Percentiles rank a stretch among this genome's conserved stretches.
Evolutionary conservation across 1,284 basidiomycete genomes (phyloP).

Genomic region (Ceratobasidium theobromae): DNA sequence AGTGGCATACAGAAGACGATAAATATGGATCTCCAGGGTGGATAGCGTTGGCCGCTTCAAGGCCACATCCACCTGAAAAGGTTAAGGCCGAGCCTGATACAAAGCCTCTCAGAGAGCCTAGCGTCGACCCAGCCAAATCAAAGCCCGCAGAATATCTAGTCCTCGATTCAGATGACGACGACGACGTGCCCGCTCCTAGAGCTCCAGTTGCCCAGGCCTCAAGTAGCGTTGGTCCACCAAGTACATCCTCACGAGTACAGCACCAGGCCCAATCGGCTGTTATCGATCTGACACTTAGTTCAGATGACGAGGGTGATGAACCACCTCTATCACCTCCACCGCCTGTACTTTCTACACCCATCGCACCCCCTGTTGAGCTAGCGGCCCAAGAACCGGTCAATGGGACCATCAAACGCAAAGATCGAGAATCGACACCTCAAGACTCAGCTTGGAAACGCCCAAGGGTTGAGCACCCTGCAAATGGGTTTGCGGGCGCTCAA

Average conservation of each 20-base stretch:
- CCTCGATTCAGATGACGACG: slow-evolving; percentile 71
- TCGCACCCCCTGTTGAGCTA: not conserved
- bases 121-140: slow-evolving; percentile 36
- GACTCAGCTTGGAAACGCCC: slow-evolving; percentile 66
- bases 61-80: slow-evolving; percentile 49
- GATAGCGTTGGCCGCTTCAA: slow-evolving; percentile 45
- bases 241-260: slow-evolving; percentile 4
- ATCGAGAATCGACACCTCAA: slow-evolving; percentile 52
- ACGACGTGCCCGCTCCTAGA: slow-evolving; percentile 52
- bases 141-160: slow-evolving; percentile 66
- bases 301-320: slow-evolving; percentile 56
- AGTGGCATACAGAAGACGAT: slow-evolving; percentile 92
- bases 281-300: slow-evolving; percentile 78
- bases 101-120: slow-evolving; percentile 7
- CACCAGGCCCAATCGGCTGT: slow-evolving; percentile 43
- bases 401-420: slow-evolving; percentile 59
- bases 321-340: slow-evolving; percentile 38
- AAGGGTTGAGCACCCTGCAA: slow-evolving; percentile 48
- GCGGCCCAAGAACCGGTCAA: not conserved
- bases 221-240: slow-evolving; percentile 32
- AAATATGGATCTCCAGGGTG: slow-evolving; percentile 75
- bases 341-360: not conserved
- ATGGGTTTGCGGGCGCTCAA: slow-evolving; percentile 20
- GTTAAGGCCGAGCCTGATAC: slow-evolving; percentile 21
- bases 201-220: slow-evolving; percentile 57